These are phyloP conservation scores for Cadophora sp. DNA, from an alignment of 2,329 filamentous ascomycete genomes.

Conservation along the genomic window DNA sequence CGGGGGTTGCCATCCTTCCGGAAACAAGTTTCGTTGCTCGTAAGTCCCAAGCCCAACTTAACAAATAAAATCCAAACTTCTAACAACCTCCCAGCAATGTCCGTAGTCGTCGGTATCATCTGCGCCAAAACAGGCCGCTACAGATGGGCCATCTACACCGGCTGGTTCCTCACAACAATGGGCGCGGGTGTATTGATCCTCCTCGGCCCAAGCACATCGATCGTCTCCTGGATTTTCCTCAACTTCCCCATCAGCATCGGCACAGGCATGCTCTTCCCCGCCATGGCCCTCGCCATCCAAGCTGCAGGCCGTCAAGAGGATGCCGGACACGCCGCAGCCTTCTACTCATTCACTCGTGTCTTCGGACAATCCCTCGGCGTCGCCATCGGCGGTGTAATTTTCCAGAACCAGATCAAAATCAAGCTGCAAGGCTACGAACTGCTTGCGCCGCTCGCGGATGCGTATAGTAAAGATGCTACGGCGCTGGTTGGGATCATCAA, in stretches of 20 bases:
- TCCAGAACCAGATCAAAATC: constrained; percentile 63
- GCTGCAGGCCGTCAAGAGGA: constrained; percentile 62
- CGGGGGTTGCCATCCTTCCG: constrained; percentile 63
- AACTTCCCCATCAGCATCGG: constrained; percentile 66
- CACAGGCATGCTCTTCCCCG: constrained; percentile 68
- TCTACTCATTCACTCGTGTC: constrained; percentile 71
- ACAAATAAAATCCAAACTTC: constrained; percentile 41
- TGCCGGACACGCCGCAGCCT: constrained; percentile 65
- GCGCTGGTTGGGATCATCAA: constrained; percentile 40
- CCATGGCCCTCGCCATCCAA: constrained; percentile 69
- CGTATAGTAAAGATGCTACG: constrained; percentile 42
- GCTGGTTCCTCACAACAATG: constrained; percentile 65
- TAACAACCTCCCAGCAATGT: constrained; percentile 64
- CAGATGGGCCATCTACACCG: constrained; percentile 59
- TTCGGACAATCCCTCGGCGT: constrained; percentile 72
- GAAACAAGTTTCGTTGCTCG: constrained; percentile 67
- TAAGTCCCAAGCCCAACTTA: constrained; percentile 54
- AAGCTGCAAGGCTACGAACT: constrained; percentile 37
- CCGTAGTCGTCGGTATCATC: constrained; percentile 59
- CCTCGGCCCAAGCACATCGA: constrained; percentile 56
- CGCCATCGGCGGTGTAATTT: constrained; percentile 70
- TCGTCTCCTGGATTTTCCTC: constrained; percentile 64
- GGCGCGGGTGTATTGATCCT: constrained; percentile 62
- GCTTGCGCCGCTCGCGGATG: constrained; percentile 34
- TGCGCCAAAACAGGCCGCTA: constrained; percentile 64